Evolutionary conservation across 345 rosid species (phyloP), one percentile per base, ranked within the genome.

Genomic region (Mercurialis annua): DNA sequence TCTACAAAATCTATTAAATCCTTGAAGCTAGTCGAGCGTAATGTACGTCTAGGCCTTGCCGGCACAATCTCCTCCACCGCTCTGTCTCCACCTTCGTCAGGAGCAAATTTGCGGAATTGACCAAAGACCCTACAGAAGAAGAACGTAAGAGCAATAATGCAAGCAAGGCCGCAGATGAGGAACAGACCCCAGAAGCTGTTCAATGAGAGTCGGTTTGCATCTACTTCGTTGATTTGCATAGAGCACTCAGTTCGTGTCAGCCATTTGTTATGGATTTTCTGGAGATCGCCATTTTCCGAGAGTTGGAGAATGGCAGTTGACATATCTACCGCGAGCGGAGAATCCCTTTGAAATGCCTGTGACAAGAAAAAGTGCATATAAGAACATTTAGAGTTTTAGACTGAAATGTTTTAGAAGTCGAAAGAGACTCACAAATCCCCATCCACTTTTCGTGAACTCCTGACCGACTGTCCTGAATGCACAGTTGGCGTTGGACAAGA

Each of bases 301-400:
- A 93, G 94, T 40, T 84, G 90, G 59, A 93, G 90, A 68, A 93
- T 80, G 3, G 98, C 87, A 0, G 97, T 93, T 14, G 98, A 90
- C 73, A 93, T 38, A 78, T 93, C 98, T 17, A 93, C 84, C 0
- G 96, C 94, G 18, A 93, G 86, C 42, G 98, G 97, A 15, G 92
- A 93, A 66, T 93, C 94, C 83, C 92, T 81, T 73, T 87, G 97
- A 73, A 93, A 93, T 4, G 97, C 98, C 97, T 93, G 87, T 51
- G 29, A 65, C 54, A 63, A 65, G 67, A 36, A 76, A 62, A 46
- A 51, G 10, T 5, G 29, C 38, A n/a, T 16, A 10, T 63, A 1
- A 63, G 62, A 70, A 47, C 23, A 31, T 64, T 29, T 47, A n/a
- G 17, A 14, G 33, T 50, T n/a, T n/a, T 36, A 34, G 21, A 26